Base-by-base conservation (phyloP, 140 eudicot species). In the Senecio squalidus region DNA sequence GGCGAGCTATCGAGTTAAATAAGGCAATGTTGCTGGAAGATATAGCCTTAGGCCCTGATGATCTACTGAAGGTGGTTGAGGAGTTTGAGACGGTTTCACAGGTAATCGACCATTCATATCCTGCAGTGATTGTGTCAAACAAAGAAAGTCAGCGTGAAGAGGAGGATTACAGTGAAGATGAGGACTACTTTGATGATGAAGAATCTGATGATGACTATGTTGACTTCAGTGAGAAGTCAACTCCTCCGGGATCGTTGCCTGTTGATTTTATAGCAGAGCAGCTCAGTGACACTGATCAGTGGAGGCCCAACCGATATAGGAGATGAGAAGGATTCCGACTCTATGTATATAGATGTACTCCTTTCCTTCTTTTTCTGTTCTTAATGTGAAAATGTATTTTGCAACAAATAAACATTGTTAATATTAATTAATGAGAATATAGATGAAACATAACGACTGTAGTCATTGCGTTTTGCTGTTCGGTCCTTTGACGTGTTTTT, bases 51-150 rank as follows among this genome's bases (percentile, higher is more conserved):
- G 83, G 80, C 4, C 96, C 98, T 0, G 95, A 92, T 61, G 93
- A 73, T 39, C 96, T 92, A 14, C 41, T 92, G 50, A 70, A 68
- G 56, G 85, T 79, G 74, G 93, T 92, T 1, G 96, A 87, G 73
- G 93, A 82, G 59, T 87, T 92, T 54, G 93, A 65, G 28, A 56
- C 70, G 10, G 30, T 62, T 15, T 77, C 86, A 23, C 95, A 88
- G 74, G 89, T 88, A 6, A 48, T 78, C 1, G 95, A 76, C 58
- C 96, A 92, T 62, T 76, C 99, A 13, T 84, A 87, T 76, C 93
- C 88, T 29, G 96, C 96, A 0, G 57, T 75, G n/a, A 76, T 92
- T 29, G 30, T 78, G 63, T 74, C 92, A 24, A 73, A 76, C 4
- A 70, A 73, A 65, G 51, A 41, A 16, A 49, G 25, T 62, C 67